A percentile compares a stretch with the other conserved stretches of the same genome.
phyloP scores from a whole-genome alignment of 1,284 basidiomycete genomes.

The Fereydounia khargensis region DNA sequence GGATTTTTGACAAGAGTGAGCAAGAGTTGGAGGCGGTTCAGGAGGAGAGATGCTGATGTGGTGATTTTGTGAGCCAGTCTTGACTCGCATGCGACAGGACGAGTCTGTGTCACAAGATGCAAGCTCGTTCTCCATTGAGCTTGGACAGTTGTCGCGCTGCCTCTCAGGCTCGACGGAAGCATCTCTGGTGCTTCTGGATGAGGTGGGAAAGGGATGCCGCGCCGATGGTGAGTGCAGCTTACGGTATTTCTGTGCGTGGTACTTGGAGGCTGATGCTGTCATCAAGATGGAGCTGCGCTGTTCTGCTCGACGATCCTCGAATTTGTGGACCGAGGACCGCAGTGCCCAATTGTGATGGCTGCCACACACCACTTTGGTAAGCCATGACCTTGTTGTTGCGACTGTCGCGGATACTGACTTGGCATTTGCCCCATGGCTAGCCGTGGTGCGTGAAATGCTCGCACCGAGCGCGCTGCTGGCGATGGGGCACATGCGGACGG shows the following conservation, averaged over 20 bases:
- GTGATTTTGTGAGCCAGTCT: slow-evolving; percentile 1
- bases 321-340: slow-evolving; percentile 13
- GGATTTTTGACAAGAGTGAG: slow-evolving; percentile 30
- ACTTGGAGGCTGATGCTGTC: background rate
- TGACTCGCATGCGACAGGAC: slow-evolving; percentile 33
- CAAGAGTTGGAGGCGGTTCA: no score
- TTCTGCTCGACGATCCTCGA: slow-evolving; percentile 27
- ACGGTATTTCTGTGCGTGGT: background rate
- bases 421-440: no score
- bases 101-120: slow-evolving; percentile 28
- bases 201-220: slow-evolving; percentile 28
- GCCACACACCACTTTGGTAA: slow-evolving; percentile 29
- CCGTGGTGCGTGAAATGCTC: no score
- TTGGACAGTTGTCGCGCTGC: slow-evolving; percentile 20
- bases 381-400: no score
- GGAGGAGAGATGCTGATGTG: background rate
- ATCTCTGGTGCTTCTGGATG: slow-evolving; percentile 31
- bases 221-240: slow-evolving; percentile 18
- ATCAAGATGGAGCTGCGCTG: slow-evolving; percentile 23
- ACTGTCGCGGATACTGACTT: no score
- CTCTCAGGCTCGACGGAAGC: slow-evolving; percentile 15
- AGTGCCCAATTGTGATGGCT: slow-evolving; percentile 22
- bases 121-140: slow-evolving; percentile 30
- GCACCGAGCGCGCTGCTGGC: slow-evolving; percentile 10
- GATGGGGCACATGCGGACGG: slow-evolving; percentile 29